phyloP scores from a whole-genome alignment of 768 basidiomycete genomes.

The Leccinum rimulosum region DNA sequence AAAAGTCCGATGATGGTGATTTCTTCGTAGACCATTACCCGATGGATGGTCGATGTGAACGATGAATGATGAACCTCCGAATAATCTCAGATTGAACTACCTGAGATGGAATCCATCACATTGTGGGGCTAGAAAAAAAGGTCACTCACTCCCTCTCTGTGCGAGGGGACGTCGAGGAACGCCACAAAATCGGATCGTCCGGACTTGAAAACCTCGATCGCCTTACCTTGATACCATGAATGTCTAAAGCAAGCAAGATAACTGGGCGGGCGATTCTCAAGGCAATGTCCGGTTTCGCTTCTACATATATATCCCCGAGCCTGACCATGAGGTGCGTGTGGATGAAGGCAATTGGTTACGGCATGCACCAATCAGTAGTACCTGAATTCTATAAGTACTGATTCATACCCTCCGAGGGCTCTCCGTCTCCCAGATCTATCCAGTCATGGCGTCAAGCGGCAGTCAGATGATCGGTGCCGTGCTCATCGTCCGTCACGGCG shows the following conservation, averaged over 20 bases:
- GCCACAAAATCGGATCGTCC: neutral
- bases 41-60: neutral
- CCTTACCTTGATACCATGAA: neutral
- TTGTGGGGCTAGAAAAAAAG: neutral
- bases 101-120: neutral
- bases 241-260: neutral
- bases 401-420: neutral
- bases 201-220: neutral
- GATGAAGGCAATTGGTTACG: neutral
- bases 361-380: neutral
- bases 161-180: neutral
- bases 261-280: neutral
- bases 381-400: too few relatives aligned
- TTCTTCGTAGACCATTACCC: neutral
- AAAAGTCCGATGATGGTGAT: neutral
- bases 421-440: neutral
- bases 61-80: too few relatives aligned
- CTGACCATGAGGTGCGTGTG: neutral
- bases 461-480: slow-evolving; percentile 51
- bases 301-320: too few relatives aligned
- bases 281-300: neutral
- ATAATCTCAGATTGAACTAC: neutral
- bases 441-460: slow-evolving; percentile 16
- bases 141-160: neutral
- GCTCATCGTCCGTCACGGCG: slow-evolving; percentile 58